Conservation (phyloP, 805 yeast species). For the Clavispora phyllophila region DNA sequence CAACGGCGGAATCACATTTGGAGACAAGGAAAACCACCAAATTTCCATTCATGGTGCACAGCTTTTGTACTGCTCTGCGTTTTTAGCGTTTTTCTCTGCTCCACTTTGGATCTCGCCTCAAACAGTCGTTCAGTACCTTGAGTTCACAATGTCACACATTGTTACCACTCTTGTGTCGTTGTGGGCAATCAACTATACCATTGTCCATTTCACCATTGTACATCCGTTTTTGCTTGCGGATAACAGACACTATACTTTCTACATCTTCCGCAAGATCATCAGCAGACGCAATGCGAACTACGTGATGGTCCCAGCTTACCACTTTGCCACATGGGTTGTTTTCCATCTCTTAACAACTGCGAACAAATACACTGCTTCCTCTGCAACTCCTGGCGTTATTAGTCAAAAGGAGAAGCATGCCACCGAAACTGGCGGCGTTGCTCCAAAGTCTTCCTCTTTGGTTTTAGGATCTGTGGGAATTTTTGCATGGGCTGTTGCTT, state of each 20-base stretch:
- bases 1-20: conserved; percentile 86
- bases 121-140: conserved; percentile 37
- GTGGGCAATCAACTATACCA: conserved; percentile 37
- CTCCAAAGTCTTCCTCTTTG: too few relatives aligned
- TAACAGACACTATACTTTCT: conserved; percentile 90
- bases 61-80: conserved; percentile 68
- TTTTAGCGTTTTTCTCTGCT: conserved; percentile 57
- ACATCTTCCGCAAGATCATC: conserved; percentile 68
- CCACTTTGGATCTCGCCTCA: conserved; percentile 65
- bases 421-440: too few relatives aligned
- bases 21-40: conserved; percentile 84
- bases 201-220: conserved; percentile 60
- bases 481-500: conserved; percentile 47
- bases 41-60: conserved; percentile 73
- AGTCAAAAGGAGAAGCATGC: too few relatives aligned
- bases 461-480: conserved; percentile 34
- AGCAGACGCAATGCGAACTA: conserved; percentile 43
- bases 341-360: conserved; percentile 2
- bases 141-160: conserved; percentile 21
- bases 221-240: conserved; percentile 94
- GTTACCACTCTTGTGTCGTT: conserved; percentile 12
- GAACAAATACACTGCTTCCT: neutral
- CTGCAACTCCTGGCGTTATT: neutral
- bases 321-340: conserved; percentile 45
- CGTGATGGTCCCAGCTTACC: conserved; percentile 62